Evolutionary conservation across 78 protist species (phyloP), one percentile per base, ranked within the genome.

Genomic region (Bigelowiella natans): DNA sequence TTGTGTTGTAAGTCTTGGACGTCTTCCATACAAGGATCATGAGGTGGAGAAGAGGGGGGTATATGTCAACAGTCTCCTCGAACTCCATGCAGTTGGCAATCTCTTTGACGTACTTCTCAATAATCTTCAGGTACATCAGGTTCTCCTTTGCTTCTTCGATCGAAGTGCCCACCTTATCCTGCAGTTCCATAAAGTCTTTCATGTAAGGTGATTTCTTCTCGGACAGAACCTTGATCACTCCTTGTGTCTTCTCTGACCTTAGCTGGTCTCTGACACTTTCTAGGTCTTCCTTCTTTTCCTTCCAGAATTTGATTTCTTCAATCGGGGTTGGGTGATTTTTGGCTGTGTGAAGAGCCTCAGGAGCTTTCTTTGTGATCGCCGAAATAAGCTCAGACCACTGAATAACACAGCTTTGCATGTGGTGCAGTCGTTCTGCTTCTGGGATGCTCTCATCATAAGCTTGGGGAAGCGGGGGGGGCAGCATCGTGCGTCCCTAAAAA

Each of bases 231-330:
- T 18, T 7, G 34, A 51, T 26, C 73, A 51, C 73, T 18, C 73
- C 73, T 18, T 51, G 73, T 18, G 73, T 51, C 73, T 51, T 7
- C 7, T 51, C 18, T 7, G 73, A 51, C 34, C 73, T 7, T 26
- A 51, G 73, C 73, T 51, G 73, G 18, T 7, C 73, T 18, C 18
- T 7, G 73, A 51, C 18, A 11, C 1, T 1, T 39, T 93, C 91
- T 89, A 1, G 85, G 1, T 26, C 1, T 2, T 0, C 83, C 11
- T 87, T 38, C 91, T 94, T 94, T 28, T 37, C 34, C 36, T 40
- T 1, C 97, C 97, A 96, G 63, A 96, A 96, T 26, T 90, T 95
- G 0, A 94, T 28, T 91, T 96, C 97, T 1, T 3, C 94, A 7
- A 38, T 2, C 29, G 97, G 96, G 11, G 94, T 92, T 0, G 95